Conservation (phyloP, 2,329 filamentous ascomycete genomes). For the Ramularia endophylla region DNA sequence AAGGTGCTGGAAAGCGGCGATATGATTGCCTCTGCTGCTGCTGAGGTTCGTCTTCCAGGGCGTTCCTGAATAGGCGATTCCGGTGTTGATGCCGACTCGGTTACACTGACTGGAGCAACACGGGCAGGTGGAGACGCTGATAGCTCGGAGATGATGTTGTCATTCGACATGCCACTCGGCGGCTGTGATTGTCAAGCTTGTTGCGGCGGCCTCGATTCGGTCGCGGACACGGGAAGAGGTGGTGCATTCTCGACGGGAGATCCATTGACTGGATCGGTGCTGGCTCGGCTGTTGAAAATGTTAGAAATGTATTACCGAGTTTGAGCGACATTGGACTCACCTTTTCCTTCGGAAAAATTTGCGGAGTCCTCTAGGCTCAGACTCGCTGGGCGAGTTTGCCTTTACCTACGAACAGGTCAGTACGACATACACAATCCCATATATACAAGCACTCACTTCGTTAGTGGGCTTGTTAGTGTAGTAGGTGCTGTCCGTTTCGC, state of each 20-base stretch:
- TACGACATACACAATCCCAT: too few species aligned
- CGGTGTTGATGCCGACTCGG: constrained; percentile 6
- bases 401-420: constrained; percentile 12
- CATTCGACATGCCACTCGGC: constrained; percentile 22
- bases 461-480: constrained; percentile 7
- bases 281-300: constrained; percentile 5
- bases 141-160: constrained; percentile 15
- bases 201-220: constrained; percentile 11
- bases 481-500: constrained; percentile 10
- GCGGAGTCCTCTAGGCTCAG: constrained; percentile 23
- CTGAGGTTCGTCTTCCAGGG: constrained; percentile 11
- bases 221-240: constrained; percentile 10
- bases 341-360: constrained; percentile 29
- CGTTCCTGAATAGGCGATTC: constrained; percentile 9
- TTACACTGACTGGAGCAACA: constrained; percentile 2
- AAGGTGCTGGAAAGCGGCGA: constrained; percentile 7
- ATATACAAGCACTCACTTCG: not conserved
- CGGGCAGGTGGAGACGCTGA: constrained; percentile 18
- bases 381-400: constrained; percentile 12
- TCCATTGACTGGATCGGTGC: constrained; percentile 1
- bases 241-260: constrained; percentile 4
- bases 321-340: constrained; percentile 10
- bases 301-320: constrained; percentile 6
- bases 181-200: constrained; percentile 24
- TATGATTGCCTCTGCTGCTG: constrained; percentile 6